Percentiles rank a stretch among this genome's conserved stretches.
Conservation (phyloP, 805 yeast genomes). For the Yamadazyma philogaea region DNA sequence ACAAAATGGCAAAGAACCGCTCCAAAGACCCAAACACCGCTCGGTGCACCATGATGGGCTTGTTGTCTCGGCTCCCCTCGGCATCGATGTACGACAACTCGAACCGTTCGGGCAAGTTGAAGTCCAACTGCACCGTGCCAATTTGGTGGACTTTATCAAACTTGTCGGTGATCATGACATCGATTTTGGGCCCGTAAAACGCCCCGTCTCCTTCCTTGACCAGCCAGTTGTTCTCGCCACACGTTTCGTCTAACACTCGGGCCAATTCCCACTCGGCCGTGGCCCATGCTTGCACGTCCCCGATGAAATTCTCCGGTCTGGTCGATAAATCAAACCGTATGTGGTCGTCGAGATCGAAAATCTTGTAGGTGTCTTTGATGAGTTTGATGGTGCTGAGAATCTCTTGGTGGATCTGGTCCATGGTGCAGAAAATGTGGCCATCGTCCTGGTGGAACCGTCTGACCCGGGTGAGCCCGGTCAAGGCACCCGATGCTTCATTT, state of each 20-base stretch:
- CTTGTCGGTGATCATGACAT: conserved; percentile 76
- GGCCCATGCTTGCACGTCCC: conserved; percentile 75
- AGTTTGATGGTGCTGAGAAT: conserved; percentile 68
- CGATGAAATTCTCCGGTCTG: conserved; percentile 68
- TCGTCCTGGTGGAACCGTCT: conserved; percentile 97
- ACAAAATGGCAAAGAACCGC: conserved; percentile 82
- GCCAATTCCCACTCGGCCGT: conserved; percentile 70
- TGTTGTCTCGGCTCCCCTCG: conserved; percentile 48
- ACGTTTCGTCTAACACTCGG: conserved; percentile 49
- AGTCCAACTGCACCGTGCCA: conserved; percentile 93
- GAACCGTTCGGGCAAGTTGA: conserved; percentile 87
- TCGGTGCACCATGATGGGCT: conserved; percentile 93
- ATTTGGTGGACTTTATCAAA: conserved; percentile 84
- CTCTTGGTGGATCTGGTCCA: conserved; percentile 71
- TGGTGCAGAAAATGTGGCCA: conserved; percentile 90
- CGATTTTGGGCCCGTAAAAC: conserved; percentile 95
- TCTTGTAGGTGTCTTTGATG: conserved; percentile 69
- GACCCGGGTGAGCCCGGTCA: conserved; percentile 88
- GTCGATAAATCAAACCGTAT: conserved; percentile 71
- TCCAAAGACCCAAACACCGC: conserved; percentile 96
- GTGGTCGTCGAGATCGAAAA: conserved; percentile 60
- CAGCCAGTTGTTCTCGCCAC: conserved; percentile 58
- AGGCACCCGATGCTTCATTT: conserved; percentile 92
- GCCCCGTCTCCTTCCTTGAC: conserved; percentile 95
- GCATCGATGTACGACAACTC: conserved; percentile 61